Evolutionary conservation across 192 early-diverging fungal genomes (phyloP), one percentile per base, ranked within the genome.

Genomic region (Coemansia sp.): DNA sequence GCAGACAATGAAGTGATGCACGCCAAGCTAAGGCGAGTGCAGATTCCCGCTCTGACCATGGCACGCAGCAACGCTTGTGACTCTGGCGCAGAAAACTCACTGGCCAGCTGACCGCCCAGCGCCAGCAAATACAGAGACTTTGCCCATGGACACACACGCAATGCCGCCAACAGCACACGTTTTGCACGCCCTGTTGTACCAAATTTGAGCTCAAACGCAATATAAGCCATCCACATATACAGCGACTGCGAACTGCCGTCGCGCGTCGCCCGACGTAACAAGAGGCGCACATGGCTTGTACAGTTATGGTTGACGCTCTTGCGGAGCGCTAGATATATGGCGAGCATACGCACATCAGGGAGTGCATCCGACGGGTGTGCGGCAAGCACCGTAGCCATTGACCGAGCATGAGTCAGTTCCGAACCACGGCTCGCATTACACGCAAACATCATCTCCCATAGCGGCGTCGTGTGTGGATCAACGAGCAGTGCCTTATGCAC

Each of bases 371-470:
- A 22, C 21, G 46, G n/a, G n/a, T 48, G 46, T 6, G 46, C 19
- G 4, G 6, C 5, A 14, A 48, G 46, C 46, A 48, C 46, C 46
- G 46, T 19, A 31, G 28, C 5, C 46, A 19, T 4, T 7, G 49
- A 34, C 48, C 55, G 28, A 31, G 28, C 28, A 31, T 31, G 28
- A 31, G 28, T 31, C 28, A 31, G 6, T 31, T 31, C 28, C 6
- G 28, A 31, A 31, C 28, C 28, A 31, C 28, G 6, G 23, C 23
- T 25, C 28, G 28, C 40, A 12, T 49, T 7, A 71, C 36, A 2
- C 21, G 37, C 38, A 14, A 64, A 17, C 5, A 71, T 46, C 64
- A 76, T 76, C 15, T 76, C 64, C 74, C 74, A 76, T 26, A 76
- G 38, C 11, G 52, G 60, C 20, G 56, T 64, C 36, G 44, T 71